A percentile compares a stretch with the other conserved stretches of the same genome.
Conservation (phyloP, 176 grass and related monocot genomes). For the Oryza longistaminata region DNA sequence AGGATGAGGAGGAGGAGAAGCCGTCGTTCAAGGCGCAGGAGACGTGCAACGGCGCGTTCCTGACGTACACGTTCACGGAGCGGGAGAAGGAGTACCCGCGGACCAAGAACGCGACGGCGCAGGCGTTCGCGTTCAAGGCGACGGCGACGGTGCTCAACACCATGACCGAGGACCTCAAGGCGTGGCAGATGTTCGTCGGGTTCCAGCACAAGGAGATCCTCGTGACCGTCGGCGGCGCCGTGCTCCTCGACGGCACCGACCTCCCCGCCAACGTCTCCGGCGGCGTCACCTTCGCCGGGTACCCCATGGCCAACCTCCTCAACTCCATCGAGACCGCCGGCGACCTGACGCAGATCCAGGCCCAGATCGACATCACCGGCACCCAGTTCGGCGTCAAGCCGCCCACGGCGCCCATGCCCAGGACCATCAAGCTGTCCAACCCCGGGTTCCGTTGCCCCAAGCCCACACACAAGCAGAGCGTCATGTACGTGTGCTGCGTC, state of each 20-base stretch:
- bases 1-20: slow-evolving; percentile 15
- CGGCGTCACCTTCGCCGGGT: slow-evolving; percentile 61
- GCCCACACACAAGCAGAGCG: slow-evolving; percentile 51
- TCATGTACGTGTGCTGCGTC: slow-evolving; percentile 85
- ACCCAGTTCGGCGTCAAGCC: slow-evolving; percentile 89
- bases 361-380: slow-evolving; percentile 66
- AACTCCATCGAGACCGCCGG: slow-evolving; percentile 92
- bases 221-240: slow-evolving; percentile 61
- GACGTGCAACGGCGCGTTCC: slow-evolving; percentile 81
- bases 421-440: slow-evolving; percentile 73
- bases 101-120: slow-evolving; percentile 86
- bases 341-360: slow-evolving; percentile 67
- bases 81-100: slow-evolving; percentile 80
- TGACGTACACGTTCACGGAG: slow-evolving; percentile 82
- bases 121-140: slow-evolving; percentile 87
- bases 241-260: slow-evolving; percentile 62
- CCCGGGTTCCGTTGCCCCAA: slow-evolving; percentile 72
- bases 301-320: slow-evolving; percentile 70
- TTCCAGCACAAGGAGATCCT: slow-evolving; percentile 90
- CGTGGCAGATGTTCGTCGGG: slow-evolving; percentile 88
- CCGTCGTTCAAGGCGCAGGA: slow-evolving; percentile 58
- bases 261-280: slow-evolving; percentile 68
- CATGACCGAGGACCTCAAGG: slow-evolving; percentile 68
- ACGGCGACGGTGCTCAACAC: slow-evolving; percentile 69
- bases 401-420: slow-evolving; percentile 76